These are phyloP conservation scores for Gyromitra esculenta DNA, from an alignment of 2,329 filamentous ascomycete species.

Conservation along the genomic window DNA sequence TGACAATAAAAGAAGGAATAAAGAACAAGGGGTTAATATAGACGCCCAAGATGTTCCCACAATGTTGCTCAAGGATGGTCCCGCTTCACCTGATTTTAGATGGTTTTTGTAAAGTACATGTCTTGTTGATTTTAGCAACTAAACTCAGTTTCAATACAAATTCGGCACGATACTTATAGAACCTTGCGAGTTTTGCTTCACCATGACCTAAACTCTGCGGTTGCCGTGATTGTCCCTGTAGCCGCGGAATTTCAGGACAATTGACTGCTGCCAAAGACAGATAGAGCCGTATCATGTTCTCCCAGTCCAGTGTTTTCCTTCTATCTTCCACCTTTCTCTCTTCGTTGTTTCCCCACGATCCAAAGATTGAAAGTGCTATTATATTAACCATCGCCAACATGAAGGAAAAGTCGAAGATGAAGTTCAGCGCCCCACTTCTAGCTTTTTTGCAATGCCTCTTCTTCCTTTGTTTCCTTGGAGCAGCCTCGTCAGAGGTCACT, in stretches of 20 bases:
- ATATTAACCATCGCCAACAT: not conserved
- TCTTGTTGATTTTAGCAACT: not conserved
- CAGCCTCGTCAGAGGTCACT: not conserved
- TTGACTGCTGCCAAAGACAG: not conserved
- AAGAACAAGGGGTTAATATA: constrained; percentile 66
- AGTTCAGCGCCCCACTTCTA: not conserved
- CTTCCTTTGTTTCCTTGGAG: not conserved
- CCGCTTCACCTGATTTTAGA: constrained; percentile 66
- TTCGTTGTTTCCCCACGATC: not conserved
- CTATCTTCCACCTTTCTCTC: not conserved
- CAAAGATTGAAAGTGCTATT: not conserved
- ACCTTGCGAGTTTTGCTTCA: not conserved
- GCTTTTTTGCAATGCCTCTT: constrained; percentile 10
- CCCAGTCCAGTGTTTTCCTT: not conserved
- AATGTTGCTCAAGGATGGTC: constrained; percentile 67
- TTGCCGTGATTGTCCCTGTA: not conserved
- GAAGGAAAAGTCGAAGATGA: constrained; percentile 8
- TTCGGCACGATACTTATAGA: not conserved
- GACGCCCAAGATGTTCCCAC: constrained; percentile 67
- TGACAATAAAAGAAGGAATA: constrained; percentile 72
- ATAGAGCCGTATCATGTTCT: not conserved
- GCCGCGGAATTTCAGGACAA: not conserved
- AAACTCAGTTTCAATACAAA: not conserved
- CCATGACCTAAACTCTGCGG: not conserved
- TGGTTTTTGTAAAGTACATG: constrained; percentile 65